A percentile compares a stretch with the other conserved stretches of the same genome.
Evolutionary conservation across 129 eudicot genomes (phyloP).

Genomic region (Flaveria ramosissima): DNA sequence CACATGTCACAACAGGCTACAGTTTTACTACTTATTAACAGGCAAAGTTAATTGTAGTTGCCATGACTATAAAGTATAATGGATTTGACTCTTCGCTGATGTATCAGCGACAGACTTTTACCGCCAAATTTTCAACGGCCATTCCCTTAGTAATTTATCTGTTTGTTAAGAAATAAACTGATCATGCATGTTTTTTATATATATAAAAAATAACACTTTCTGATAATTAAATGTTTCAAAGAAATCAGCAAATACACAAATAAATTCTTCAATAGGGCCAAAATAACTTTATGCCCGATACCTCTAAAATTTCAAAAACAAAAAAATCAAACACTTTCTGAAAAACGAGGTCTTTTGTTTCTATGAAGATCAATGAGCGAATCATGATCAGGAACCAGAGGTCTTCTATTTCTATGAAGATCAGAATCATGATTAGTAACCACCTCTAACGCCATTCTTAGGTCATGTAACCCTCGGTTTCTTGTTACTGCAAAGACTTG

Average conservation of each 20-base stretch:
- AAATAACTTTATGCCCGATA: background rate
- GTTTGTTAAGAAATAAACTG: too few species aligned
- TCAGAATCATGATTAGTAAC: conserved; percentile 50
- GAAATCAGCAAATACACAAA: background rate
- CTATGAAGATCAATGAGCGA: conserved; percentile 41
- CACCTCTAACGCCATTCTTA: conserved; percentile 55
- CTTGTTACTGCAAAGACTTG: conserved; percentile 21
- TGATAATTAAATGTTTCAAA: too few species aligned
- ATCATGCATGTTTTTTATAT: too few species aligned
- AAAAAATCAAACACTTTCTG: background rate
- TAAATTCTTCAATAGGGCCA: background rate
- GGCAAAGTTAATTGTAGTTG: background rate
- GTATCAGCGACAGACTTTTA: too few species aligned
- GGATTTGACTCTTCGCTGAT: too few species aligned
- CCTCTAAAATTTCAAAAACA: background rate
- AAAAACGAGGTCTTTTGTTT: conserved; percentile 55
- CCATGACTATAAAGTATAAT: too few species aligned
- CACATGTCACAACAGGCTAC: background rate
- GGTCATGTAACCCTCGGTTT: conserved; percentile 43
- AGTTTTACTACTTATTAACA: background rate
- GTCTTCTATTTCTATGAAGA: conserved; percentile 55
- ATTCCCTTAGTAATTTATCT: too few species aligned
- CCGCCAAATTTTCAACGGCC: too few species aligned
- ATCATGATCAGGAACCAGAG: conserved; percentile 55
- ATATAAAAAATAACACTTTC: too few species aligned